phyloP scores from a whole-genome alignment of 805 yeast species.

The Metschnikowia gelsemii region DNA sequence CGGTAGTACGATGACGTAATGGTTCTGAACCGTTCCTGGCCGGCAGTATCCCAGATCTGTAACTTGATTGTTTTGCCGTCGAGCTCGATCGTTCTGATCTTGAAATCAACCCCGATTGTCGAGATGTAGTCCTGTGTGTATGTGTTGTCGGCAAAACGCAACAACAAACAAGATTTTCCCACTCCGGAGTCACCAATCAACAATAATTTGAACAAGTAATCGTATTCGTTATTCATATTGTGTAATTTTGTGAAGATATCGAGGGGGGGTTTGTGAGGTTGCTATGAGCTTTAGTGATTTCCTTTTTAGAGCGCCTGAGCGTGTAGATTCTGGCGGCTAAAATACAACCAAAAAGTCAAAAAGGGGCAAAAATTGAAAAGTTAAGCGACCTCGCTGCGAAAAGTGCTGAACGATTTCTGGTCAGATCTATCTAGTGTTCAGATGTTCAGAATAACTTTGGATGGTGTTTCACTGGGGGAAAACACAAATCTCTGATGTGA shows the following conservation, averaged over 20 bases:
- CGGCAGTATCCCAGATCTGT: conserved; percentile 99
- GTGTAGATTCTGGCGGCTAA: background rate
- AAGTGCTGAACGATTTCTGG: background rate
- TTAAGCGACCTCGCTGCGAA: background rate
- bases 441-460: too few species aligned
- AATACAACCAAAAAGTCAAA: too few species aligned
- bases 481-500: too few species aligned
- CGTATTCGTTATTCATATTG: conserved; percentile 90
- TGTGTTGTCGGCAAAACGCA: conserved; percentile 96
- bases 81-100: conserved; percentile 83
- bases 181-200: conserved; percentile 99
- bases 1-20: conserved; percentile 96
- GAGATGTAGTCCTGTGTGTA: conserved; percentile 96
- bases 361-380: too few species aligned
- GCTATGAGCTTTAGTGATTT: background rate
- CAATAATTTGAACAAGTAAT: conserved; percentile 89
- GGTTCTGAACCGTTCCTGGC: conserved; percentile 97
- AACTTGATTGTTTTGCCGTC: conserved; percentile 97
- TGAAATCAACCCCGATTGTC: conserved; percentile 96
- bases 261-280: background rate
- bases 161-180: conserved; percentile 91
- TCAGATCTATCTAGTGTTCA: too few species aligned
- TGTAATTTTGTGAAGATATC: background rate
- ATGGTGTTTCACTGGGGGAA: too few species aligned
- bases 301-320: background rate